Evolutionary conservation across 768 basidiomycete genomes (phyloP), one percentile per base, ranked within the genome.

Genomic region (Trametopsis cervina): DNA sequence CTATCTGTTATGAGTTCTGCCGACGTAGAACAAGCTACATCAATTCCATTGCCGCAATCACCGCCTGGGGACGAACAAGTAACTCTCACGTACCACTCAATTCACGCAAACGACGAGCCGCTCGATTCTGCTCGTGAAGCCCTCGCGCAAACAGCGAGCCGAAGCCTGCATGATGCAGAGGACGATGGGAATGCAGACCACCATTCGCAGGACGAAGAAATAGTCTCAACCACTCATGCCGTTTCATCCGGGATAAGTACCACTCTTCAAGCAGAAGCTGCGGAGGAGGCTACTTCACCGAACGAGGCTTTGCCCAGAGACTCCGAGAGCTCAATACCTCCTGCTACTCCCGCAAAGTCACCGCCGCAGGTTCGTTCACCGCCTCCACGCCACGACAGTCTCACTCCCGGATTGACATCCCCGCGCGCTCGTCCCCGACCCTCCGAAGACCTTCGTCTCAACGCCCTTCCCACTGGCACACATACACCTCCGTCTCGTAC

Each of bases 301-400:
- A 47, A 49, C 12, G 27, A 26, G 3, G 49, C 22, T 13, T 3
- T 35, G 10, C 15, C 29, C 38, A 10, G 4, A 29, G 22, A 1
- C 42, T 53, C 44, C 22, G 36, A 27, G 40, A 5, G 51, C 7
- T 50, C 55, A 41, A 40, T 41, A 18, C 52, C 57, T 13, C 59
- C 59, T 18, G 59, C 60, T 20, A 60, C 62, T 37, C 62, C 58
- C 17, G 56, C 54, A 3, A 61, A 60, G 37, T 47, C 59, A 2
- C 50, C 47, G 11, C 47, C 53, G 1, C 51, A 29, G 26, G 52
- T 49, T 33, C 41, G 38, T 3, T 48, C 53, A 2, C 57, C 57
- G 13, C 57, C 55, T 13, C 48, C 56, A 24, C 61, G 61, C 18
- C 53, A 56, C 40, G 55, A 58, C n/a, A 54, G 55, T 29, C 44